Base-by-base conservation (phyloP, 2,329 filamentous ascomycete genomes). In the Pyrenophora tritici-repentis region DNA sequence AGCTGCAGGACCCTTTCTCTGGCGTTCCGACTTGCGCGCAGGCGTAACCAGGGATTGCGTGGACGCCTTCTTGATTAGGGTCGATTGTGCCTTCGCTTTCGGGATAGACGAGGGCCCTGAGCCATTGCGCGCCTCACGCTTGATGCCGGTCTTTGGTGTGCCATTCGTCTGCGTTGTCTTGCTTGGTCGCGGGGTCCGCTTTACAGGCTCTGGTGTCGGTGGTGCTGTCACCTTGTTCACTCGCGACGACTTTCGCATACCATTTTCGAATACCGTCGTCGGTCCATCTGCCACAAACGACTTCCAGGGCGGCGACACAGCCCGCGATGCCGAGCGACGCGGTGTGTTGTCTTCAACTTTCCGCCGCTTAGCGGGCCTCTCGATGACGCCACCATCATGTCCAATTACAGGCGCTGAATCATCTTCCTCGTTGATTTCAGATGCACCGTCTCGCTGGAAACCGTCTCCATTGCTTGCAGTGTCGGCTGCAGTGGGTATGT, bases 221-320 rank as follows among this genome's bases (percentile, higher is more conserved):
- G 82, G 67, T 16, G 70, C 61, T 16, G 63, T 50, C 1, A 72
- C 68, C 38, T 56, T 63, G 62, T 81, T 83, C 45, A 83, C 81
- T 61, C 85, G 77, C 41, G 83, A 81, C 37, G 85, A 87, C 71
- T 83, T 84, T 53, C 85, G 78, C 59, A 79, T 79, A 33, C 85
- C 85, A 68, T 83, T 81, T 69, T 84, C 79, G 38, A 88, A 83
- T 70, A 95, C 92, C 0, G 89, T 88, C 3, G 93, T 94, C 17
- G 94, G 94, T 0, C 94, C 94, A 22, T 96, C 89, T 34, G 89
- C 90, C 52, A 83, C 83, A 56, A 89, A 83, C 67, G 86, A 90
- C 78, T 94, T 97, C 94, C 94, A 99, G 17, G 94, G 94, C 59
- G 94, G 94, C 57, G 93, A 97, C 53, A 82, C 80, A 45, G 78